phyloP scores from a whole-genome alignment of 2,329 filamentous ascomycete genomes.

The Byssoonygena ceratinophila region DNA sequence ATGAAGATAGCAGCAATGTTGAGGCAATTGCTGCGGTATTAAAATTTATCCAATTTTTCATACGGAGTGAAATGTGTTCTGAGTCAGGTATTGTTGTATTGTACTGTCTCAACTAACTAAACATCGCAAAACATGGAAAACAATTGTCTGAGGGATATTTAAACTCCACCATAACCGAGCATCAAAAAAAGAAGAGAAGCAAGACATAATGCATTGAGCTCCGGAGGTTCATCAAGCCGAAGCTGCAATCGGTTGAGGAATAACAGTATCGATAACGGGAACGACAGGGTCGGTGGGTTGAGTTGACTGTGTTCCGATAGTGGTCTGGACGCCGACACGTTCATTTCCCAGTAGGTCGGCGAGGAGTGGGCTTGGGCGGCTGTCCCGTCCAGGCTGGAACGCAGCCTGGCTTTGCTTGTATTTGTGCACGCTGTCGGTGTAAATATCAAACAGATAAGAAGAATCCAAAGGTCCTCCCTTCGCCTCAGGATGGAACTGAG shows the following conservation, averaged over 20 bases:
- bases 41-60: too few relatives aligned
- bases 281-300: not conserved
- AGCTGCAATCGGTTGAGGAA: not conserved
- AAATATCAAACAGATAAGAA: constrained; percentile 92
- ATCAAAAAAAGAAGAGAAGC: not conserved
- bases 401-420: constrained; percentile 76
- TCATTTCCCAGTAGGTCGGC: constrained; percentile 89
- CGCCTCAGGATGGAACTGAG: constrained; percentile 97
- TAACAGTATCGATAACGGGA: not conserved
- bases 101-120: too few relatives aligned
- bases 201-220: not conserved
- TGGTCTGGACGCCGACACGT: constrained; percentile 77
- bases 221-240: constrained; percentile 3
- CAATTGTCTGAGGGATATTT: not conserved
- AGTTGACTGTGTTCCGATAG: constrained; percentile 36
- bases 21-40: too few relatives aligned
- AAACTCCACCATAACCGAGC: not conserved
- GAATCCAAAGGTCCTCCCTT: constrained; percentile 96
- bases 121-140: not conserved
- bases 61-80: too few relatives aligned
- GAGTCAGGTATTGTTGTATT: too few relatives aligned
- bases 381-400: constrained; percentile 64
- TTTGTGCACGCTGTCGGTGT: constrained; percentile 75
- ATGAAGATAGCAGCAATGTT: too few relatives aligned
- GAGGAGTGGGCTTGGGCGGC: constrained; percentile 74